Evolutionary conservation across 352 stramenopile genomes (phyloP), one percentile per base, ranked within the genome.

Genomic region (Globisporangium canariense): DNA sequence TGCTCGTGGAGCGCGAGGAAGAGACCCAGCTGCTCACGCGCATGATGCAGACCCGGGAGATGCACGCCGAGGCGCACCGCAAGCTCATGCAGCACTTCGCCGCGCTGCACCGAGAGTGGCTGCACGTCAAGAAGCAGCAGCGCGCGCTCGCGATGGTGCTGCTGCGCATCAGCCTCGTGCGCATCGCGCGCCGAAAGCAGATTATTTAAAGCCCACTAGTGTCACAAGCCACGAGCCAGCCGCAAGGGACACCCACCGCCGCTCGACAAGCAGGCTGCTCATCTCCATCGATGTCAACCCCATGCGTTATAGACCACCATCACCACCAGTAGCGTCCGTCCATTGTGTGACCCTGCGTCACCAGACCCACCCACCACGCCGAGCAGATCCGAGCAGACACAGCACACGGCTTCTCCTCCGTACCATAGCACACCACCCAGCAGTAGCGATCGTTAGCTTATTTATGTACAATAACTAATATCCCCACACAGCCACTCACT

Each of bases 11-110:
- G 34, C 62, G 45, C 22, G 62, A 67, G 38, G 62, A 67, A 20
- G 62, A 67, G 54, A 67, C 62, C 4, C 62, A 67, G 54, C 22
- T 67, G 54, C 62, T 67, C 47, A 38, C 78, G 18, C 67, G 62
- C 45, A 67, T 67, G 62, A 67, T 67, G 62, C 62, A 67, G 54
- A 67, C 62, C 20, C 62, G 62, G 22, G 62, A 67, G 45, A 58
- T 67, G 62, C 62, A 67, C 62, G 62, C 62, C 62, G 62, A 67
- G 46, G 62, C 62, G 34, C 62, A 67, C 45, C 55, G 56, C n/a
- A 67, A 67, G 62, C 62, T 67, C 52, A 56, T 67, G 62, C 62
- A 62, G 62, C 62, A 67, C 62, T 67, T 67, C 49, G 62, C 62
- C 10, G 62, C 56, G 54, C 62, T 67, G 43, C 53, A 67, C 62